Base-by-base conservation (phyloP, 2,329 filamentous ascomycete genomes). In the Fusarium agapanthi region DNA sequence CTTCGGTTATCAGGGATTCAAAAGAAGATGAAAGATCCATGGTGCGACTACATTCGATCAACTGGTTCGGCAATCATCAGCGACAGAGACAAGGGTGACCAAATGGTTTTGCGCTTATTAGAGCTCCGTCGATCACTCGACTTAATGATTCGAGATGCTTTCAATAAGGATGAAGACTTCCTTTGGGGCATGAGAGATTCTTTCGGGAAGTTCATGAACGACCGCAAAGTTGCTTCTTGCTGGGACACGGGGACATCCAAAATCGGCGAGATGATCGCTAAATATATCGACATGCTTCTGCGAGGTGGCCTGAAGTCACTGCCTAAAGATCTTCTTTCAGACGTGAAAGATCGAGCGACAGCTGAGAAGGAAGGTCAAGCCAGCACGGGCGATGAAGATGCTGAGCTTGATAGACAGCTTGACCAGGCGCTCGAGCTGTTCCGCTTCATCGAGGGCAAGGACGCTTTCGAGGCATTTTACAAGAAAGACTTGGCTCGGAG, bases 381-480 rank as follows among this genome's bases (percentile, higher is more conserved):
- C 7, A 91, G 87, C 76, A 89, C 92, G 6, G 91, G 91, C 37
- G 95, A 98, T 76, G 95, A 99, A 80, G 95, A 98, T 80, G 91
- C 92, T 1, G 95, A 98, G 81, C 89, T 99, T 65, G 95, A 97
- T 78, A 90, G 92, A 41, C 96, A 98, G 80, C 87, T 99, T 16
- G 95, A 99, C 76, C 93, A 97, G 79, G 95, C 94, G 0, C 86
- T 99, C 6, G 95, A 98, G 80, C 86, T 99, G 9, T 99, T 99
- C 87, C 90, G 97, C 10, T 98, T 98, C 81, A 94, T 99, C 38
- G 92, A 98, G 79, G 96, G 96, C 73, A 99, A 99, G 81, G 95
- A 97, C 61, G 93, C 98, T 0, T 99, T 99, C 72, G 96, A 99
- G 80, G 95, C 96, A 3, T 99, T 99, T 80, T 99, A 99, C 88